A percentile compares a stretch with the other conserved stretches of the same genome.
These are phyloP conservation scores for Amesomyces nigricolor DNA, from an alignment of 2,329 filamentous ascomycete species.

Conservation along the genomic window DNA sequence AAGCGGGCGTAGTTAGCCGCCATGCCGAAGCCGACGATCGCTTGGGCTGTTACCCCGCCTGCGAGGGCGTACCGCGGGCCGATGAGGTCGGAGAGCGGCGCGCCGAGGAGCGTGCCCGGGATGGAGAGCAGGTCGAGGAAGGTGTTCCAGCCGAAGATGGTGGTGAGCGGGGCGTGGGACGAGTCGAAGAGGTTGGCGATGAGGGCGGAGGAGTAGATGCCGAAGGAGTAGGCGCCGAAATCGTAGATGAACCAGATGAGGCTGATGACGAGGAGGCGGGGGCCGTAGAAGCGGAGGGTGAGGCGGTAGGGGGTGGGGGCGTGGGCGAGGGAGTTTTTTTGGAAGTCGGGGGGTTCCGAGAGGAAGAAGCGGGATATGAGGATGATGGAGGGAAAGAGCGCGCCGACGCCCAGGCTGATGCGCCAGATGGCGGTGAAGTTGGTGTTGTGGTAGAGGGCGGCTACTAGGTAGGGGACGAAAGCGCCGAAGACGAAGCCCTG, in stretches of 20 bases:
- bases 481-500: constrained; percentile 73
- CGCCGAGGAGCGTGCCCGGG: constrained; percentile 72
- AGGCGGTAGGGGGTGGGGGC: constrained; percentile 51
- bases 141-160: constrained; percentile 80
- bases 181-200: constrained; percentile 58
- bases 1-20: constrained; percentile 69
- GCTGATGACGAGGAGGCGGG: constrained; percentile 62
- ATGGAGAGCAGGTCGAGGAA: constrained; percentile 86
- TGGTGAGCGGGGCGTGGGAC: constrained; percentile 56
- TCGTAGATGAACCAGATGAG: constrained; percentile 84
- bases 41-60: constrained; percentile 65
- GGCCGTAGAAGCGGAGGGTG: constrained; percentile 64
- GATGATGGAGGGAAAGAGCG: constrained; percentile 69
- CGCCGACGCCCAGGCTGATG: constrained; percentile 69
- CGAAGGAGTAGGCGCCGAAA: constrained; percentile 78
- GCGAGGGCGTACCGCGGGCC: constrained; percentile 72
- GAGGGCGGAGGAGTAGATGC: constrained; percentile 77
- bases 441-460: constrained; percentile 50
- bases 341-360: constrained; percentile 73
- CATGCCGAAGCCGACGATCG: constrained; percentile 82
- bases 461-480: constrained; percentile 62
- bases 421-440: constrained; percentile 77
- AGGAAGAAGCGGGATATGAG: constrained; percentile 67
- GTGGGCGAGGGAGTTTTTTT: constrained; percentile 62
- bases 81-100: constrained; percentile 69